Conservation (phyloP, 2,329 filamentous ascomycete species). For the Scortechinia acanthostroma region DNA sequence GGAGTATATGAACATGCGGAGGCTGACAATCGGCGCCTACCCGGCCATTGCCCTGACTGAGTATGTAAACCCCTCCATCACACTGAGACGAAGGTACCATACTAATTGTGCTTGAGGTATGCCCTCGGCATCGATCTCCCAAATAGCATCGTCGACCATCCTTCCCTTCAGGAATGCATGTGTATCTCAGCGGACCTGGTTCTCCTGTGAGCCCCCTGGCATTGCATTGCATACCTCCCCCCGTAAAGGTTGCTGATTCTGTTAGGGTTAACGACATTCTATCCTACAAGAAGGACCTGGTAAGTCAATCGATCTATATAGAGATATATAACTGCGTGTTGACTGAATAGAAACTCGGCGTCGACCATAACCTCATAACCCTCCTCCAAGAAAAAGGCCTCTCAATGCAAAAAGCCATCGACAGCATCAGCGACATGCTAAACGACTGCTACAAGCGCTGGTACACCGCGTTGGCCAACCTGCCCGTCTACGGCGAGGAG, state of each 20-base stretch:
- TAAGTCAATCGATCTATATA: constrained; percentile 4
- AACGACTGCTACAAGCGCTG: constrained; percentile 11
- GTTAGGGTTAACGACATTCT: constrained; percentile 10
- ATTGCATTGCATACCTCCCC: not conserved
- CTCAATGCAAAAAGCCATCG: constrained; percentile 11
- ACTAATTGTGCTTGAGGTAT: too few relatives aligned
- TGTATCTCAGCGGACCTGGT: constrained; percentile 10
- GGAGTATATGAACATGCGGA: constrained; percentile 11
- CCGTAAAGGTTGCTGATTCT: not conserved
- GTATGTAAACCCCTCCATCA: too few relatives aligned
- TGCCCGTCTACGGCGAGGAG: constrained; percentile 13
- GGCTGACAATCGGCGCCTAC: constrained; percentile 10
- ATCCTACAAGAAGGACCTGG: constrained; percentile 11
- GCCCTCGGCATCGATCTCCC: constrained; percentile 8
- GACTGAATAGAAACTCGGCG: constrained; percentile 3
- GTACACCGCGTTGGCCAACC: constrained; percentile 10
- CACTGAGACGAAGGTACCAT: too few relatives aligned
- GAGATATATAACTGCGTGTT: not conserved
- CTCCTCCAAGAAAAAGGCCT: constrained; percentile 9
- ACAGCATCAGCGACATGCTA: constrained; percentile 11
- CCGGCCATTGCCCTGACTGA: constrained; percentile 10
- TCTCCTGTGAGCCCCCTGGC: constrained; percentile 7
- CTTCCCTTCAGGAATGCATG: constrained; percentile 8
- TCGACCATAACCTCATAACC: constrained; percentile 11
- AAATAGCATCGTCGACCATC: constrained; percentile 9